A percentile compares a stretch with the other conserved stretches of the same genome.
phyloP scores from a whole-genome alignment of 768 basidiomycete species.

The Inosperma sp. region DNA sequence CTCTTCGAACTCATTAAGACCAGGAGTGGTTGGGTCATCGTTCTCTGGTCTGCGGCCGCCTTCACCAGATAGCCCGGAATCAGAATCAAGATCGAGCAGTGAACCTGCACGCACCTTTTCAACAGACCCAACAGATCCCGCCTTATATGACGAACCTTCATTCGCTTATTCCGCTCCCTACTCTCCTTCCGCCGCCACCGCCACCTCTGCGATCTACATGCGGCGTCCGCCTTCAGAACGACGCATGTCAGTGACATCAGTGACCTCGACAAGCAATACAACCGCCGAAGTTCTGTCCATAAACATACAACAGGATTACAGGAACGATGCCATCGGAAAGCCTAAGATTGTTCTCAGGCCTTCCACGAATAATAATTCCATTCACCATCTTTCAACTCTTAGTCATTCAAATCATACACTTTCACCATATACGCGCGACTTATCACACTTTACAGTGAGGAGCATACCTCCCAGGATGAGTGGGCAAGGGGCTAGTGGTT shows the following conservation, averaged over 20 bases:
- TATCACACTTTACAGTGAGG: slow-evolving; percentile 89
- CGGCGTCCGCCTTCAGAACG: slow-evolving; percentile 26
- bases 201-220: slow-evolving; percentile 26
- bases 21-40: slow-evolving; percentile 12
- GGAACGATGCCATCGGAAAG: slow-evolving; percentile 29
- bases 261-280: slow-evolving; percentile 18
- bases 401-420: slow-evolving; percentile 89
- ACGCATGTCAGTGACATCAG: slow-evolving; percentile 36
- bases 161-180: slow-evolving; percentile 8
- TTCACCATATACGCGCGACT: slow-evolving; percentile 86
- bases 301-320: slow-evolving; percentile 10
- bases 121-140: slow-evolving; percentile 40
- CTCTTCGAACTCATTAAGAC: slow-evolving; percentile 7
- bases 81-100: slow-evolving; percentile 48
- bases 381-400: slow-evolving; percentile 84
- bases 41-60: slow-evolving; percentile 29
- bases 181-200: slow-evolving; percentile 11
- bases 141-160: slow-evolving; percentile 11
- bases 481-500: slow-evolving; percentile 17
- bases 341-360: slow-evolving; percentile 64
- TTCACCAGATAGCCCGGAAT: slow-evolving; percentile 50
- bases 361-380: slow-evolving; percentile 60
- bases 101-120: slow-evolving; percentile 41
- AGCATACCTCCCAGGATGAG: slow-evolving; percentile 66
- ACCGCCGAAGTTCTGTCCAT: slow-evolving; percentile 5